Evolutionary conservation across 306 rosid genomes (phyloP), one percentile per base, ranked within the genome.

Genomic region (Vigna angularis): DNA sequence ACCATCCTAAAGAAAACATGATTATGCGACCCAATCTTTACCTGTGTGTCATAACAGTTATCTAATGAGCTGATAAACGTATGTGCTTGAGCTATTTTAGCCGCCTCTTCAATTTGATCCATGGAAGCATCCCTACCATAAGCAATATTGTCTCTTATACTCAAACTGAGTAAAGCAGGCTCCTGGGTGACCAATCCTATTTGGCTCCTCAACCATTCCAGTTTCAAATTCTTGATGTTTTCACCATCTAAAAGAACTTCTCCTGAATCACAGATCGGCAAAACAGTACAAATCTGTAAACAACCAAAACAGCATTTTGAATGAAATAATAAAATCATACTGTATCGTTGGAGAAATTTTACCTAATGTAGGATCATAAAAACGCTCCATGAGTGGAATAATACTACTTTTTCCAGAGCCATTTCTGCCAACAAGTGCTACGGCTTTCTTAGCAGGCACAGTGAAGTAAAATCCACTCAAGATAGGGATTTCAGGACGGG

Each of bases 231-330:
- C 82, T 91, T 96, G 32, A 96, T 96, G 85, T 96, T 96, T 80
- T 96, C 99, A 70, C 99, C 99, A 80, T 96, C 99, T 85, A 96
- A 90, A 85, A 96, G 99, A 90, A 96, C 99, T 86, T 96, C 99
- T 75, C 99, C 99, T 96, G 96, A 89, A 93, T 57, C 90, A 88
- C 52, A 81, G 58, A 85, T 77, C 44, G 38, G 44, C 40, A 84
- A 74, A 83, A 58, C 32, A 18, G 58, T 72, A 71, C 79, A 57
- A 75, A 72, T 72, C 78, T 66, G 71, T 1, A 66, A 79, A 58
- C 61, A 38, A 50, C 70, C 20, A 16, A 67, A 52, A 28, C 26
- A 78, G 59, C 52, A 52, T 73, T 48, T 67, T 61, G 74, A 79
- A 45, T 77, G 79, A 51, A 68, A 58, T 50, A 45, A 58, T 72